Base-by-base conservation (phyloP, 441 rosid genomes). In the Viola pubescens region DNA sequence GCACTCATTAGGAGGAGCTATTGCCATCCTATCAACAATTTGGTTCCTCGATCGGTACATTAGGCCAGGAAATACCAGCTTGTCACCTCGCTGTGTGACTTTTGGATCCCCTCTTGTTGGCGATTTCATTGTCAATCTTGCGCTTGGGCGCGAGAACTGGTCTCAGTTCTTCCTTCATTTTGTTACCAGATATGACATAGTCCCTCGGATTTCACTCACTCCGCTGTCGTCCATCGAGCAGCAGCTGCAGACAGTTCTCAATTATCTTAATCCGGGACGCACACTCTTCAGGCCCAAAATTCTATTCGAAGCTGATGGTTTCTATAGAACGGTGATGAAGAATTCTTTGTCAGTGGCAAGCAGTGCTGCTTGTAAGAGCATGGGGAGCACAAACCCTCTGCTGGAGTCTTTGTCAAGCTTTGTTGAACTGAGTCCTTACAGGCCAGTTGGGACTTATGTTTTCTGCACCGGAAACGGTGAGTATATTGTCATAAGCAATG, bases 71-170 rank as follows among this genome's bases (percentile, higher is more conserved):
- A 38, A 5, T 9, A 16, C 4, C 2, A n/a, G 3, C 46, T 11
- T 7, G 45, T 37, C 58, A 41, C 87, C 82, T 47, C 65, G 56
- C 11, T 91, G 95, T 45, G 12, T 91, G 38, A 91, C 98, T 5
- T 91, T 86, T 63, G 96, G 96, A 50, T 88, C 92, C 65, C 98
- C 96, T 42, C 81, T 91, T 51, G 79, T 84, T 9, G 90, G 83
- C 10, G 88, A 86, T 68, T 67, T 49, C 63, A 63, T 87, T 60
- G 69, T 91, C 62, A 82, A 75, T 64, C 91, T 81, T 57, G 92
- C 96, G 1, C 76, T 91, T 3, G 68, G 74, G 9, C 78, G 96
- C 14, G 94, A 91, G 69, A 67, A 73, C 9, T 91, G 98, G 96
- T 81, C 88, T 6, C 63, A 60, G n/a, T 74, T 56, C 75, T 85